Evolutionary conservation across 331 rosid genomes (phyloP).

Genomic region (Pyracantha coccinea): DNA sequence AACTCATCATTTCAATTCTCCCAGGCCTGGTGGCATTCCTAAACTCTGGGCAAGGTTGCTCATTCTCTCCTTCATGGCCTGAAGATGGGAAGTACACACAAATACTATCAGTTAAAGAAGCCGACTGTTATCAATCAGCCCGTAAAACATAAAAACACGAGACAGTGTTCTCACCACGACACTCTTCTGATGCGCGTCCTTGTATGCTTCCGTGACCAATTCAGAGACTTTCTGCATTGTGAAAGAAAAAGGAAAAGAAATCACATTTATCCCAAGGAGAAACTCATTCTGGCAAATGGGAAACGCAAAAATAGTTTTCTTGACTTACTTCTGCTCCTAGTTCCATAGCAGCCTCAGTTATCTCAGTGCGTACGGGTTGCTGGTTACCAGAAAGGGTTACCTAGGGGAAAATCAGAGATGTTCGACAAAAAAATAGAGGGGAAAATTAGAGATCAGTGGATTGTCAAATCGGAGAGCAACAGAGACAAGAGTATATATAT

Average conservation of each 20-base stretch:
- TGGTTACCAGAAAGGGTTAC: slow-evolving; percentile 79
- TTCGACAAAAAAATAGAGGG: background rate
- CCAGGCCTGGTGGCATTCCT: slow-evolving; percentile 70
- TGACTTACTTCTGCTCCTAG: slow-evolving; percentile 65
- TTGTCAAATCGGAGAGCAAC: background rate
- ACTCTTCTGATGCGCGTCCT: slow-evolving; percentile 84
- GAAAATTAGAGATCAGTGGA: slow-evolving; percentile 4
- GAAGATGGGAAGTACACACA: slow-evolving; percentile 5
- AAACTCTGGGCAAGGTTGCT: slow-evolving; percentile 75
- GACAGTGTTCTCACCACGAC: slow-evolving; percentile 38
- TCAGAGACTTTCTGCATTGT: slow-evolving; percentile 70
- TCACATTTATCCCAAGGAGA: background rate
- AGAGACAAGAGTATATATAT: background rate
- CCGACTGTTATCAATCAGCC: background rate
- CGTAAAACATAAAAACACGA: background rate
- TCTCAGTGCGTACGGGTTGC: slow-evolving; percentile 72
- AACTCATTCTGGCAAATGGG: background rate
- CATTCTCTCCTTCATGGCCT: slow-evolving; percentile 93
- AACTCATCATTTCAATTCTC: slow-evolving; percentile 37
- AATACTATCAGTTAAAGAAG: background rate
- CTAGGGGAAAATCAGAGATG: slow-evolving; percentile 26
- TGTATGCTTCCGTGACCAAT: slow-evolving; percentile 81
- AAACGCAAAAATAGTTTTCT: background rate
- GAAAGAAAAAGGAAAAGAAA: background rate
- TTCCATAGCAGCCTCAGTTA: slow-evolving; percentile 82